Evolutionary conservation across 306 rosid genomes (phyloP).

Genomic region (Trifolium pratense): DNA sequence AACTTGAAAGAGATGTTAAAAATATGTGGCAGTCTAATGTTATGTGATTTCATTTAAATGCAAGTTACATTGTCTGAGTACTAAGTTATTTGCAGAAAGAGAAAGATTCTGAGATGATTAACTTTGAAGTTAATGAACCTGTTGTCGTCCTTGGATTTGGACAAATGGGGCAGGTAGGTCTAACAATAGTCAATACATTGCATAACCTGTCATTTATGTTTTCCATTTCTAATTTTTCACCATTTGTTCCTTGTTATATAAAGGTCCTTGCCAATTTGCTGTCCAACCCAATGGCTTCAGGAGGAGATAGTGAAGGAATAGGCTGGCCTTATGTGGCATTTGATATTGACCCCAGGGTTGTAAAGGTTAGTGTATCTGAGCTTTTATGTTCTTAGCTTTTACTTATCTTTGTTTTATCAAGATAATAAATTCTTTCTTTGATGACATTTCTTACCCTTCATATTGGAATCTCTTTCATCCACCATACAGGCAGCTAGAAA

Average conservation of each 20-base stretch:
- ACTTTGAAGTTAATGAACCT: slow-evolving; percentile 78
- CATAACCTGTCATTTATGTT: slow-evolving; percentile 37
- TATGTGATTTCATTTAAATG: slow-evolving; percentile 37
- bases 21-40: slow-evolving; percentile 25
- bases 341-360: slow-evolving; percentile 84
- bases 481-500: slow-evolving; percentile 71
- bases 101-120: slow-evolving; percentile 60
- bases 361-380: slow-evolving; percentile 66
- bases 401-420: slow-evolving; percentile 36
- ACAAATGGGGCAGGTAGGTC: slow-evolving; percentile 92
- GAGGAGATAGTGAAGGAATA: slow-evolving; percentile 58
- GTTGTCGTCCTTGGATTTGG: slow-evolving; percentile 97
- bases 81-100: slow-evolving; percentile 61
- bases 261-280: slow-evolving; percentile 97
- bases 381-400: slow-evolving; percentile 24
- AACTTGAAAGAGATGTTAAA: slow-evolving; percentile 13
- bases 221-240: slow-evolving; percentile 38
- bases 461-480: slow-evolving; percentile 38
- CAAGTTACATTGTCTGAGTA: slow-evolving; percentile 43
- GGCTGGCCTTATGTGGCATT: slow-evolving; percentile 88
- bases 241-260: slow-evolving; percentile 38
- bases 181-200: slow-evolving; percentile 37
- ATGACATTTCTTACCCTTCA: slow-evolving; percentile 28
- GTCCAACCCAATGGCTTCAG: slow-evolving; percentile 79
- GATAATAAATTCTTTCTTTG: slow-evolving; percentile 33